Evolutionary conservation across 192 early-diverging fungal species (phyloP).

Genomic region (Diversispora epigaea): DNA sequence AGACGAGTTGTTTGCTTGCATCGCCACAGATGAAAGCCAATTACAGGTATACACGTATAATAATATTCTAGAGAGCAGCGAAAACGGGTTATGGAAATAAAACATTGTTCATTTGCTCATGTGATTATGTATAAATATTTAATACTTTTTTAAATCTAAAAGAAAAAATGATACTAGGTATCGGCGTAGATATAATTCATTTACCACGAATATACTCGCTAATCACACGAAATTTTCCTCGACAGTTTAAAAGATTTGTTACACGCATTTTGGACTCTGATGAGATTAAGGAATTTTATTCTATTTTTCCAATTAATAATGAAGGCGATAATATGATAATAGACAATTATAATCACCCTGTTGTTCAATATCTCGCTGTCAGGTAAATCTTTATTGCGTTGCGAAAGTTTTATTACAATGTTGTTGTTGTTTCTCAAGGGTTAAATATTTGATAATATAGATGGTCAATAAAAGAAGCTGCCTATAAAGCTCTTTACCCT

Average conservation of each 20-base stretch:
- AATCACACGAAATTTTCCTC: slow-evolving; percentile 44
- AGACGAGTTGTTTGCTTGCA: too few species aligned
- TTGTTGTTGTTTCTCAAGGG: neutral
- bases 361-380: slow-evolving; percentile 6
- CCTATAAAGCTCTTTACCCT: slow-evolving; percentile 72
- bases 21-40: too few species aligned
- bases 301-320: neutral
- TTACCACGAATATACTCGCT: slow-evolving; percentile 60
- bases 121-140: too few species aligned
- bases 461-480: slow-evolving; percentile 75
- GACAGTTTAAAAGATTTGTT: slow-evolving; percentile 51
- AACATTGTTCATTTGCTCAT: too few species aligned
- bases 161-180: slow-evolving; percentile 64
- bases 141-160: too few species aligned
- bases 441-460: slow-evolving; percentile 33
- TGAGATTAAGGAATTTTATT: slow-evolving; percentile 43
- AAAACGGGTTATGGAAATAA: too few species aligned
- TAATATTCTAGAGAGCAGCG: too few species aligned
- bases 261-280: slow-evolving; percentile 55
- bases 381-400: slow-evolving; percentile 1
- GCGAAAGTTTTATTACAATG: neutral
- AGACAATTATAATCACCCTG: neutral
- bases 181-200: slow-evolving; percentile 78
- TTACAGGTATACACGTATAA: too few species aligned
- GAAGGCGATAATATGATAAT: neutral